Evolutionary conservation across 306 rosid genomes (phyloP).

Genomic region (Styphnolobium japonicum): DNA sequence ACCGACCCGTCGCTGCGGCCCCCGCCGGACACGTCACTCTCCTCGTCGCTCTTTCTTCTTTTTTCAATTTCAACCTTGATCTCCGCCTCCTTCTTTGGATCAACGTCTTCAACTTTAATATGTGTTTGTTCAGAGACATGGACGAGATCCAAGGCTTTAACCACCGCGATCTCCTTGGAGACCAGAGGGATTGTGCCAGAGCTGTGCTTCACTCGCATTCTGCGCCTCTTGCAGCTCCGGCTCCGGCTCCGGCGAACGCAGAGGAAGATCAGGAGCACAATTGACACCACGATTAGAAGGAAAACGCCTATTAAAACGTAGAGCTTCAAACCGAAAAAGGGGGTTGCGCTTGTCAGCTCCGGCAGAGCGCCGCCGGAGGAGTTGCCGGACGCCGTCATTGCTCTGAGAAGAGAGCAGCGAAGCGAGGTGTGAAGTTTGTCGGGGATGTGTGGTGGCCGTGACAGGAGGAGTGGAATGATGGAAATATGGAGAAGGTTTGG

Average conservation of each 20-base stretch:
- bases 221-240: conserved; percentile 38
- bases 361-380: conserved; percentile 25
- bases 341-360: conserved; percentile 25
- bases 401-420: background rate
- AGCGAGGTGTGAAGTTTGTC: conserved; percentile 4
- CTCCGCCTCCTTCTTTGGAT: conserved; percentile 35
- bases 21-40: conserved; percentile 51
- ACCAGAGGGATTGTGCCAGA: conserved; percentile 79
- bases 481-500: conserved; percentile 26
- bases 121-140: conserved; percentile 16
- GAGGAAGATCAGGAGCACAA: conserved; percentile 46
- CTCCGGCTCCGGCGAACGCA: conserved; percentile 46
- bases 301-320: conserved; percentile 49
- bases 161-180: conserved; percentile 75
- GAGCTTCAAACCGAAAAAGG: conserved; percentile 47
- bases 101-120: conserved; percentile 32
- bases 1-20: conserved; percentile 42
- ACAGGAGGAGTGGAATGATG: background rate
- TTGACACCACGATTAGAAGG: conserved; percentile 28
- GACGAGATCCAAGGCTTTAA: conserved; percentile 43
- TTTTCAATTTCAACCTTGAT: conserved; percentile 27
- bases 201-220: conserved; percentile 58
- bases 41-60: conserved; percentile 29
- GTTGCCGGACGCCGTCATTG: conserved; percentile 54
- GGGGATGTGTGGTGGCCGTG: background rate